Conservation (phyloP, 2,329 filamentous ascomycete species). For the Xylariaceae sp. region DNA sequence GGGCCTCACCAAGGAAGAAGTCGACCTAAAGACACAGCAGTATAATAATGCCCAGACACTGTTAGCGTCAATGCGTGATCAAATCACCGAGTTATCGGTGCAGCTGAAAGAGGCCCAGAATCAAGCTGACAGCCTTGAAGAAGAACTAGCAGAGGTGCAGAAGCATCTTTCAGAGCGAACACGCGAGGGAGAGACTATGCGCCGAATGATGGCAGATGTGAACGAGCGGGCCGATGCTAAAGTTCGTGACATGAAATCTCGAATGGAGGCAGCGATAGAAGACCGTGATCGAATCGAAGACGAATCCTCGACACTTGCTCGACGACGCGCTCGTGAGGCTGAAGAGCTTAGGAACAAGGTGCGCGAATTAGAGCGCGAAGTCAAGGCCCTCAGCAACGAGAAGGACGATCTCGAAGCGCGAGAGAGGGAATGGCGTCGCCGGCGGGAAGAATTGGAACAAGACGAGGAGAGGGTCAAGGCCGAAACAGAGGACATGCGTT, state of each 20-base stretch:
- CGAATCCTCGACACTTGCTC: constrained; percentile 78
- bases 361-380: constrained; percentile 80
- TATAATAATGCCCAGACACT: constrained; percentile 85
- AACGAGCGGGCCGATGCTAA: constrained; percentile 82
- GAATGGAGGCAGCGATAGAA: constrained; percentile 89
- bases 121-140: constrained; percentile 84
- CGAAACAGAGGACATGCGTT: constrained; percentile 77
- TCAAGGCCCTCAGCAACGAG: constrained; percentile 74
- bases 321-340: constrained; percentile 79
- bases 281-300: constrained; percentile 93
- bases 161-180: constrained; percentile 85
- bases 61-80: constrained; percentile 91
- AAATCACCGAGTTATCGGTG: constrained; percentile 84
- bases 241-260: constrained; percentile 85
- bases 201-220: constrained; percentile 83
- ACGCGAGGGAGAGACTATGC: constrained; percentile 93
- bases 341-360: constrained; percentile 84
- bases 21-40: constrained; percentile 83
- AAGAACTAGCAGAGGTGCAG: constrained; percentile 89
- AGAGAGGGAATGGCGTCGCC: constrained; percentile 76
- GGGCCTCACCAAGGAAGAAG: constrained; percentile 74
- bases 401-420: constrained; percentile 78
- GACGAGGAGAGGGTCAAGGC: constrained; percentile 71
- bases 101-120: constrained; percentile 90
- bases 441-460: constrained; percentile 78